Evolutionary conservation across 768 basidiomycete genomes (phyloP).

Genomic region (Lentinula edodes): DNA sequence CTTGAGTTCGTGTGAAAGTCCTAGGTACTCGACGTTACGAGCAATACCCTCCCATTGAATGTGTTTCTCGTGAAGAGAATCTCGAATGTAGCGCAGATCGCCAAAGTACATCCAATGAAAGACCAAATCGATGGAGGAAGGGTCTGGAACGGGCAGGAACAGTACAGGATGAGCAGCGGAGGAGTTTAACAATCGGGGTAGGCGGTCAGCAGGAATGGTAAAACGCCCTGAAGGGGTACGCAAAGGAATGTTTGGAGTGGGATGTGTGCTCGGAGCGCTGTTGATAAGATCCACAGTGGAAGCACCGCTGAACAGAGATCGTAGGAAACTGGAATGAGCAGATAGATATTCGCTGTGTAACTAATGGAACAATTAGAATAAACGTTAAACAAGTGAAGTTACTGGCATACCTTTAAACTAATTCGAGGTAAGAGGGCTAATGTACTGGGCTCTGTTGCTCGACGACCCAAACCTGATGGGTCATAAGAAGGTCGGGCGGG

Average conservation of each 20-base stretch:
- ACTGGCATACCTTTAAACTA: constrained; percentile 53
- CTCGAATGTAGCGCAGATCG: constrained; percentile 55
- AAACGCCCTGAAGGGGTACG: constrained; percentile 25
- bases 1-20: constrained; percentile 70
- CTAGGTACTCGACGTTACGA: constrained; percentile 86
- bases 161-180: constrained; percentile 58
- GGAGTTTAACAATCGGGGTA: constrained; percentile 66
- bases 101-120: constrained; percentile 85
- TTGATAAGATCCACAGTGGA: constrained; percentile 54
- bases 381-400: neutral
- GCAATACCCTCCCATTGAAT: constrained; percentile 85
- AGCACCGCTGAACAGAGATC: constrained; percentile 64
- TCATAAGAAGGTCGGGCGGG: constrained; percentile 30
- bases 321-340: constrained; percentile 74
- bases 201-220: constrained; percentile 42
- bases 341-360: constrained; percentile 78
- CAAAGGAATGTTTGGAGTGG: constrained; percentile 12
- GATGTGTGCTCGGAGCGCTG: constrained; percentile 25
- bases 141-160: constrained; percentile 72
- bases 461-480: constrained; percentile 37
- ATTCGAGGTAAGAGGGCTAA: constrained; percentile 49
- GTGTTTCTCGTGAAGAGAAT: constrained; percentile 55
- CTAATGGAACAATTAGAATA: constrained; percentile 28
- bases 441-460: constrained; percentile 43
- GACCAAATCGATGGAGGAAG: constrained; percentile 63